Evolutionary conservation across 2,329 filamentous ascomycete species (phyloP).

Genomic region (Hortaea werneckii): DNA sequence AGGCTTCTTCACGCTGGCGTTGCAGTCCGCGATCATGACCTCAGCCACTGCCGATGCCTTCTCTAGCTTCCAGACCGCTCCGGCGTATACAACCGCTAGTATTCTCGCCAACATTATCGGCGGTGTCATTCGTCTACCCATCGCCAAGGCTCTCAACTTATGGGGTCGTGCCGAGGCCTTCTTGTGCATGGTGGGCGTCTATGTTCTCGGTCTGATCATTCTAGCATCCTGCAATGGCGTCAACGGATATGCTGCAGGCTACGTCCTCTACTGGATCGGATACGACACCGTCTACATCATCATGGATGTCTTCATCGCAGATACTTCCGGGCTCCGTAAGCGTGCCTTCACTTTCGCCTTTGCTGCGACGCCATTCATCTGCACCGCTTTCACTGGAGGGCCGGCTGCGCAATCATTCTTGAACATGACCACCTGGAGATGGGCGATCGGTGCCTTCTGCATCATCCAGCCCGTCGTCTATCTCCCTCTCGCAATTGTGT

Average conservation of each 20-base stretch:
- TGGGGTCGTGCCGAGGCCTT: slow-evolving; percentile 33
- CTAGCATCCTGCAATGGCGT: slow-evolving; percentile 19
- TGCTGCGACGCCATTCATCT: slow-evolving; percentile 24
- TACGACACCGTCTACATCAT: slow-evolving; percentile 23
- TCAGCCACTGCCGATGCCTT: slow-evolving; percentile 30
- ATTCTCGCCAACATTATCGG: slow-evolving; percentile 29
- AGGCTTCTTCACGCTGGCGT: slow-evolving; percentile 40
- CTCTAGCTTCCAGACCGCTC: slow-evolving; percentile 29
- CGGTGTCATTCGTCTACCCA: slow-evolving; percentile 28
- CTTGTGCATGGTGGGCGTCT: slow-evolving; percentile 22
- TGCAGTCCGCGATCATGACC: slow-evolving; percentile 30
- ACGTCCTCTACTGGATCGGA: slow-evolving; percentile 24
- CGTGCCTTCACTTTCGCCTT: slow-evolving; percentile 23
- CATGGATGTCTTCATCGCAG: slow-evolving; percentile 25
- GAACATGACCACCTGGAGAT: slow-evolving; percentile 18
- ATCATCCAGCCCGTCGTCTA: slow-evolving; percentile 22
- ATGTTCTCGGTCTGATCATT: slow-evolving; percentile 14
- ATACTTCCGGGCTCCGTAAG: slow-evolving; percentile 23
- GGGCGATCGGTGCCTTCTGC: slow-evolving; percentile 23
- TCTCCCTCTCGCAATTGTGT: slow-evolving; percentile 18
- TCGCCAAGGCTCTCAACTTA: slow-evolving; percentile 32
- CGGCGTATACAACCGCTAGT: slow-evolving; percentile 25
- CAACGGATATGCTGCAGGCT: slow-evolving; percentile 20
- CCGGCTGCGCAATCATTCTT: slow-evolving; percentile 18
- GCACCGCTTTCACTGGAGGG: slow-evolving; percentile 23